Base-by-base conservation (phyloP, 495 filamentous ascomycete species). In the Tuber borchii region DNA sequence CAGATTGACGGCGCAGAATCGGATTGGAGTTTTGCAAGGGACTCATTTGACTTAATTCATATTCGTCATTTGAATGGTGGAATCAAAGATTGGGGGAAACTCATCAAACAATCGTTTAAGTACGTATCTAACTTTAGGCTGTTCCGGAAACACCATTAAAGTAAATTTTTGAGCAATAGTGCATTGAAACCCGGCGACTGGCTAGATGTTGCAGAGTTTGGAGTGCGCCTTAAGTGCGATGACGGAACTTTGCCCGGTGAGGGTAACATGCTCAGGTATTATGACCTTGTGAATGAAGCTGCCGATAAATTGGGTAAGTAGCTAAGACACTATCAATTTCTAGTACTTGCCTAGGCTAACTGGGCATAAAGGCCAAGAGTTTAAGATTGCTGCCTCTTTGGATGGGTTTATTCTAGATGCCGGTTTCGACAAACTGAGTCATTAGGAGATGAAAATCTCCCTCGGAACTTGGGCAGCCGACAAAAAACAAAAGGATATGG, bases 1-100 rank as follows among this genome's bases (percentile, higher is more conserved):
- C 84, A 84, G 61, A 84, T 88, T 69, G 86, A 88, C 71, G 86
- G 88, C 71, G 84, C 84, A 1, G 86, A 88, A 80, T 84, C 82
- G 61, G 85, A 86, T 44, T 88, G 87, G 87, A 83, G 85, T 0
- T 88, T 85, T 12, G 84, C 86, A 1, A 81, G 79, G 65, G 78
- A 83, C 42, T 79, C 80, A 26, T 85, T 86, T 72, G 85, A 87
- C 76, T 85, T 84, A 61, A 83, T 87, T 46, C 84, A 86, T 71
- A 73, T 85, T 19, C 83, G 85, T 12, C 76, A 75, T 46, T 77
- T 86, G 75, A 76, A 78, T 26, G 75, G 79, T 19, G 72, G 44
- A 51, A 75, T 82, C 39, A 56, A 69, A 46, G 74, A 83, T 39
- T 83, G 81, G 81, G n/a, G 61, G 16, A 22, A 0, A 7, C 69